These are phyloP conservation scores for Gnaphalium uliginosum DNA, from an alignment of 129 eudicot genomes.

Conservation along the genomic window DNA sequence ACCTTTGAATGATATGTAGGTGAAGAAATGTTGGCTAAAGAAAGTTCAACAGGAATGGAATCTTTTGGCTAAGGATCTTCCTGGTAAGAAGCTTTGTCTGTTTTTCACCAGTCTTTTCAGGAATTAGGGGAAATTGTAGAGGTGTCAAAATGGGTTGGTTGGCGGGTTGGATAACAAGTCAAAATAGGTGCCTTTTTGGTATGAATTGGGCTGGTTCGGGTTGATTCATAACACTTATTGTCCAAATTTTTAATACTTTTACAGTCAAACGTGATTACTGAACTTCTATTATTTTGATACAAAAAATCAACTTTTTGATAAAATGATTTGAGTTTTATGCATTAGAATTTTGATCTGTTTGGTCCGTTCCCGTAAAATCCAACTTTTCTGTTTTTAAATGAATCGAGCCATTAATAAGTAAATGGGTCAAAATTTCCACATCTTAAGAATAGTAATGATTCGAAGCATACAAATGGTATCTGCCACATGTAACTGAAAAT, in stretches of 20 bases:
- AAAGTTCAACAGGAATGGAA: constrained; percentile 92
- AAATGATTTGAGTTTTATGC: not conserved
- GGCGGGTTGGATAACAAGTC: not conserved
- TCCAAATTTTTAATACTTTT: not conserved
- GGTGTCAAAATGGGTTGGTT: not conserved
- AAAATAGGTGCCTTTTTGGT: not conserved
- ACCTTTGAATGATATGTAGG: constrained; percentile 33
- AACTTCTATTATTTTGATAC: not conserved
- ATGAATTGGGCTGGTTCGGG: not conserved
- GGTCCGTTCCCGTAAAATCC: no score
- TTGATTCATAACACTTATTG: not conserved
- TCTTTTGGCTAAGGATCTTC: constrained; percentile 81
- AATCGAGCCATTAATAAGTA: not conserved
- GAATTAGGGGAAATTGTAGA: not conserved
- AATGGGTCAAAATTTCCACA: not conserved
- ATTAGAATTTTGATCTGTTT: not conserved
- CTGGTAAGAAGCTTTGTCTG: constrained; percentile 49
- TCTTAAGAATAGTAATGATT: not conserved
- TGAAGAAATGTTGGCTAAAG: constrained; percentile 72
- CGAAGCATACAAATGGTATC: not conserved
- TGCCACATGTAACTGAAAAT: not conserved
- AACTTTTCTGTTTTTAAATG: not conserved
- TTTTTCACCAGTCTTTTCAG: not conserved
- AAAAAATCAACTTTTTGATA: not conserved
- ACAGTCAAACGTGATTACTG: not conserved